These are phyloP conservation scores for Phytophthora sp. DNA, from an alignment of 352 stramenopile genomes.

Conservation along the genomic window DNA sequence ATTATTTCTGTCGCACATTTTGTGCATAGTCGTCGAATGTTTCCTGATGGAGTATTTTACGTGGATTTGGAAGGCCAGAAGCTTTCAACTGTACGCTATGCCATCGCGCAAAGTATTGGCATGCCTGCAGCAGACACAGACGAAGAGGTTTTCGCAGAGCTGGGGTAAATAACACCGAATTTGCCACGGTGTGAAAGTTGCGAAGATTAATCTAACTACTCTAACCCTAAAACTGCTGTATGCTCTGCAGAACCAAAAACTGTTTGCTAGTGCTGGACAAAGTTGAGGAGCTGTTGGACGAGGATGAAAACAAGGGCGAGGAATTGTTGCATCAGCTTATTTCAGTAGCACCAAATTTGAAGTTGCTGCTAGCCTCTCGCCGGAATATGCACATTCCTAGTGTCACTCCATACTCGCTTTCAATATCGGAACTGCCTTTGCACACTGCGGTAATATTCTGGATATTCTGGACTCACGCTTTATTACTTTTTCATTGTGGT, in stretches of 20 bases:
- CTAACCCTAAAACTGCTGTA: slow-evolving; percentile 1
- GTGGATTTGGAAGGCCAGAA: slow-evolving; percentile 86
- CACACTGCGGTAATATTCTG: slow-evolving; percentile 57
- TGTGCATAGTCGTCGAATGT: slow-evolving; percentile 78
- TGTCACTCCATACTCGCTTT: slow-evolving; percentile 80
- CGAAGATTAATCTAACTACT: background rate
- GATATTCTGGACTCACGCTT: background rate
- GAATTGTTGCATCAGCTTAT: slow-evolving; percentile 75
- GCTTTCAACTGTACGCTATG: slow-evolving; percentile 78
- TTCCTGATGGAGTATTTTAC: slow-evolving; percentile 83
- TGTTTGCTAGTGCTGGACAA: slow-evolving; percentile 84
- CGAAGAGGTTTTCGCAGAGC: slow-evolving; percentile 80
- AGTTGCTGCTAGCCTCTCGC: slow-evolving; percentile 71
- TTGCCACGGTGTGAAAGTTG: too few relatives aligned
- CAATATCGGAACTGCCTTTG: slow-evolving; percentile 72
- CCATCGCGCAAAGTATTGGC: slow-evolving; percentile 80
- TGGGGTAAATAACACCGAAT: slow-evolving; percentile 38
- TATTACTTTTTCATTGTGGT: background rate
- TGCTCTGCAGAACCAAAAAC: slow-evolving; percentile 51
- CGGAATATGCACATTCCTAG: slow-evolving; percentile 80
- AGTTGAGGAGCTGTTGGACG: slow-evolving; percentile 78
- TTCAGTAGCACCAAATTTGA: slow-evolving; percentile 69
- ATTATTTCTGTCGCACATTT: slow-evolving; percentile 85
- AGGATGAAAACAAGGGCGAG: slow-evolving; percentile 76
- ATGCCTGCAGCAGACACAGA: slow-evolving; percentile 77